These are phyloP conservation scores for Elongisporangium anandrum DNA, from an alignment of 352 stramenopile genomes.

Conservation along the genomic window DNA sequence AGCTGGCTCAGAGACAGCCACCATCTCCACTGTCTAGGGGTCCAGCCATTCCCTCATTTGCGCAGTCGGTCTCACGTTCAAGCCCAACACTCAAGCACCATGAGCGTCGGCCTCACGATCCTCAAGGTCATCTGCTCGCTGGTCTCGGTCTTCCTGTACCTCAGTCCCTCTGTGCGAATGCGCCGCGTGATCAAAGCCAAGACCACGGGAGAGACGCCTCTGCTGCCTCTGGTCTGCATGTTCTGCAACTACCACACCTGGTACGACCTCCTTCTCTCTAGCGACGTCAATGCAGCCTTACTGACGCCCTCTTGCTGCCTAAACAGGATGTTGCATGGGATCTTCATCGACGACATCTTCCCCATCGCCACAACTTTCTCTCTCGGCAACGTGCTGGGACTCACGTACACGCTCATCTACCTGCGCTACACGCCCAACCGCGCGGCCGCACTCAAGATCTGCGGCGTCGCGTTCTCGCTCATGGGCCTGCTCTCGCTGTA, in stretches of 20 bases:
- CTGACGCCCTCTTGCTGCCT: background rate
- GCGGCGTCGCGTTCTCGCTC: constrained; percentile 9
- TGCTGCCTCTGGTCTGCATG: constrained; percentile 34
- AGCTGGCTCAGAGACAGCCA: no score
- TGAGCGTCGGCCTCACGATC: constrained; percentile 11
- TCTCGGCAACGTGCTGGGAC: background rate
- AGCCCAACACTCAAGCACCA: no score
- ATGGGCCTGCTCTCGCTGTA: constrained; percentile 17
- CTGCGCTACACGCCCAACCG: constrained; percentile 22
- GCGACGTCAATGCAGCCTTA: no score
- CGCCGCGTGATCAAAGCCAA: constrained; percentile 10
- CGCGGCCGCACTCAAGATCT: constrained; percentile 14
- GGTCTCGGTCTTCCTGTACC: constrained; percentile 11
- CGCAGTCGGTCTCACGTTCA: no score
- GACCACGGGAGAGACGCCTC: constrained; percentile 27
- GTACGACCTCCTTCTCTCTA: background rate
- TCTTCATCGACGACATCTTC: constrained; percentile 23
- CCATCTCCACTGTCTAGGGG: no score
- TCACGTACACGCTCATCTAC: constrained; percentile 24
- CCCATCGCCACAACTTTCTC: constrained; percentile 11
- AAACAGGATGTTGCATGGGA: background rate
- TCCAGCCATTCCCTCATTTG: no score
- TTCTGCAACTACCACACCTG: constrained; percentile 22
- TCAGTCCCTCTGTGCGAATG: constrained; percentile 23
- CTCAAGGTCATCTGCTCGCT: constrained; percentile 20